A percentile compares a stretch with the other conserved stretches of the same genome.
Evolutionary conservation across 1,284 basidiomycete species (phyloP).

Genomic region (Cryptococcus wingfieldii): DNA sequence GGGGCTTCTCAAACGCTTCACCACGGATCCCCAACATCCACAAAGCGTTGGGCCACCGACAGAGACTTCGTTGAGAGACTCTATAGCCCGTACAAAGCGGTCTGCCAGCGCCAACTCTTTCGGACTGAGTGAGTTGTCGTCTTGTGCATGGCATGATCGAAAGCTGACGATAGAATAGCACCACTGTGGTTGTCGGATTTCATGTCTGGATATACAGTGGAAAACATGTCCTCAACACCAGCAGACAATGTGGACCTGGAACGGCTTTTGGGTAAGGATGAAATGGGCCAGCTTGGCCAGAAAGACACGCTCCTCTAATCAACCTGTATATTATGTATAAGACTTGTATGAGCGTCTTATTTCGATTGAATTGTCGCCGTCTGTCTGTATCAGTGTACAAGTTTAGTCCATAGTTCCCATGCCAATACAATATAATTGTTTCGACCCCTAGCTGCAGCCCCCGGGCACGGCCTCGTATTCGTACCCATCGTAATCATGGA

Average conservation of each 20-base stretch:
- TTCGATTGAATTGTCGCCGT: background rate
- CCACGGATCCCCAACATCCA: slow-evolving; percentile 43
- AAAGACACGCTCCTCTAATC: background rate
- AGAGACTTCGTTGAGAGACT: slow-evolving; percentile 46
- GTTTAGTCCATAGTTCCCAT: background rate
- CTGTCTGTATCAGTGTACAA: background rate
- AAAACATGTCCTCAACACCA: slow-evolving; percentile 47
- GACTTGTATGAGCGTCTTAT: background rate
- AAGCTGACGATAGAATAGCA: slow-evolving; percentile 6
- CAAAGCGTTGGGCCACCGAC: slow-evolving; percentile 47
- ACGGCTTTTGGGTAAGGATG: slow-evolving; percentile 21
- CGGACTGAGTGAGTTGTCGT: slow-evolving; percentile 23
- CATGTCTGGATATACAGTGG: slow-evolving; percentile 46
- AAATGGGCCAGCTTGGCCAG: background rate
- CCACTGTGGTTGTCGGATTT: slow-evolving; percentile 43
- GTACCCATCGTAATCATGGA: slow-evolving; percentile 40
- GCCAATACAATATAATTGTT: background rate
- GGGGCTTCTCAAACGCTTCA: slow-evolving; percentile 47
- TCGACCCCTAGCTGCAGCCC: slow-evolving; percentile 4
- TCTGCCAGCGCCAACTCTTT: slow-evolving; percentile 12
- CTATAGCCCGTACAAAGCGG: slow-evolving; percentile 35
- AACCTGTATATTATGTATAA: background rate
- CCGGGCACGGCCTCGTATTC: slow-evolving; percentile 18
- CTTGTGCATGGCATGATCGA: background rate
- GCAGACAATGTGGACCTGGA: slow-evolving; percentile 45